Base-by-base conservation (phyloP, 2,329 filamentous ascomycete genomes). In the Ophiostoma angusticollis region DNA sequence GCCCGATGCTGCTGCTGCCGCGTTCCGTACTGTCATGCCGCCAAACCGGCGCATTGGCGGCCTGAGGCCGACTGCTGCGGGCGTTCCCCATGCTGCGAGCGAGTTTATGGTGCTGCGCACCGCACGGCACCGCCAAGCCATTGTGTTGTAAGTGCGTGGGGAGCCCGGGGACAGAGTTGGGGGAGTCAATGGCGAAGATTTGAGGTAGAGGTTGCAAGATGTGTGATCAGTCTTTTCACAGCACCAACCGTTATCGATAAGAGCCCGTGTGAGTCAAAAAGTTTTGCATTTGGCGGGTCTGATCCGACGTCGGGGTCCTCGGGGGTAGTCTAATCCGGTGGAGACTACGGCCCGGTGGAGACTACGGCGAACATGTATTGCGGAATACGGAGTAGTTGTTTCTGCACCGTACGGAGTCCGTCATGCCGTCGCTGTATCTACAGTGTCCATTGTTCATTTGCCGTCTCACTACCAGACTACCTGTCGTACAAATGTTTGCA, bases 201-300 rank as follows among this genome's bases (percentile, higher is more conserved):
- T 6, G 31, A 34, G 9, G 31, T 9, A 32, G 25, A 29, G 16
- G 16, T 29, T 39, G 31, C 31, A 35, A 39, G 24, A 39, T 39
- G 11, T 11, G 27, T 9, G 13, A 29, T 21, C n/a, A 14, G 24
- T 5, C 14, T n/a, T n/a, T n/a, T n/a, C n/a, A n/a, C n/a, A n/a
- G n/a, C n/a, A n/a, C n/a, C n/a, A n/a, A n/a, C n/a, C 30, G 36
- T 42, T 42, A 42, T 42, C 40, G 40, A 42, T 42, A 42, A 42
- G 40, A n/a, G 17, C 17, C 11, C 17, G 11, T 14, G 32, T 42
- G 40, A 42, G 40, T 39, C 32, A 42, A 42, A 36, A 42, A 35
- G 27, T 34, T 31, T 22, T 29, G 14, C 29, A 17, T 18, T 25
- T 22, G 28, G 38, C 27, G 38, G 40, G 40, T 36, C 35, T 32